Conservation (phyloP, 2,329 filamentous ascomycete species). For the Arthrobotrys entomopaga region DNA sequence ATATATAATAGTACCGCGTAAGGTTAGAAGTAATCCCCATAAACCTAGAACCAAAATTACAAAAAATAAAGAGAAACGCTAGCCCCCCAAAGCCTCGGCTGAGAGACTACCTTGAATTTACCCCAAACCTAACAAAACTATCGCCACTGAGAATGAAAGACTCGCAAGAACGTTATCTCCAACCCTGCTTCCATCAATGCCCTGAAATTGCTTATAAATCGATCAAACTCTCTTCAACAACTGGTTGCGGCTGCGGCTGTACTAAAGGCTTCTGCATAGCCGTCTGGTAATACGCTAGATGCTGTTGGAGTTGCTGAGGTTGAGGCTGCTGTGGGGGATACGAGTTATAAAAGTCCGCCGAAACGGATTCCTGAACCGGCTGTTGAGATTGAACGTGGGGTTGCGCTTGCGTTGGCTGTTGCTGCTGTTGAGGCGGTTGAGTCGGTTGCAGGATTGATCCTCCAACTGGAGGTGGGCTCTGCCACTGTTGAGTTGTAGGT, state of each 20-base stretch:
- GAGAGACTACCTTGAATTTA: background rate
- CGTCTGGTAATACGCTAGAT: slow-evolving; percentile 38
- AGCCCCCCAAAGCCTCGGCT: background rate
- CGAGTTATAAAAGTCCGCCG: slow-evolving; percentile 59
- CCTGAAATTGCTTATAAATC: slow-evolving; percentile 75
- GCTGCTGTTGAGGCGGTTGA: slow-evolving; percentile 62
- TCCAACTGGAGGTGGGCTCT: slow-evolving; percentile 12
- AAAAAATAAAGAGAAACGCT: background rate
- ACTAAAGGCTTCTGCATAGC: slow-evolving; percentile 24
- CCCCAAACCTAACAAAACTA: background rate
- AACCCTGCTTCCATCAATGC: background rate
- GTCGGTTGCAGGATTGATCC: slow-evolving; percentile 61
- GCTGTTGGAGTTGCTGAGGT: slow-evolving; percentile 59
- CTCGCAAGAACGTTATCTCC: no score
- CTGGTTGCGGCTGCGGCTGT: slow-evolving; percentile 57
- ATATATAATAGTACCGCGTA: background rate
- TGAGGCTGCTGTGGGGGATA: slow-evolving; percentile 63
- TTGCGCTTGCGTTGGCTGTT: slow-evolving; percentile 61
- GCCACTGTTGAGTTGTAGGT: slow-evolving; percentile 26
- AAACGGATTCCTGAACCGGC: slow-evolving; percentile 37
- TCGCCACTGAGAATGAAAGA: no score
- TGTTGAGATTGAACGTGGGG: slow-evolving; percentile 59
- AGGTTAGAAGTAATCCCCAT: background rate
- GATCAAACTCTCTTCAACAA: slow-evolving; percentile 80
- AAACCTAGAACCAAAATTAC: background rate